Evolutionary conservation across 768 basidiomycete species (phyloP).

Genomic region (Cytidiella melzeri): DNA sequence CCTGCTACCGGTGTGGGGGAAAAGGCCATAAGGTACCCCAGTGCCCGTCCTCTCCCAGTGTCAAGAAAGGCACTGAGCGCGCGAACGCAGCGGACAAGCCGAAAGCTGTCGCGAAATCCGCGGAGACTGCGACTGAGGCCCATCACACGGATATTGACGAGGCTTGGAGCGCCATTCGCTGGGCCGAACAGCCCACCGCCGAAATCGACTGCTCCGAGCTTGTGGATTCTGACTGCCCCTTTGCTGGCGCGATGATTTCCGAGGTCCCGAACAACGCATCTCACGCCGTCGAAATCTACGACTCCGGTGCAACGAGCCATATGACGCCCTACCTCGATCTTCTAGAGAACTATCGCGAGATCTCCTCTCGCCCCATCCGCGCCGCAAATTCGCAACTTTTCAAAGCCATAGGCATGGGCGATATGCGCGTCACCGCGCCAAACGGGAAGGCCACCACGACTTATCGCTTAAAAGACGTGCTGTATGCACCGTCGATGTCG

Average conservation of each 20-base stretch:
- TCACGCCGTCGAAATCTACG: not conserved
- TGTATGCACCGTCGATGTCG: not conserved
- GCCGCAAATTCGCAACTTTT: not conserved
- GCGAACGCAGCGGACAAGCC: not conserved
- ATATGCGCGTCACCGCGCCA: not conserved
- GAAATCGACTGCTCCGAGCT: no score
- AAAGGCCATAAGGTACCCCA: not conserved
- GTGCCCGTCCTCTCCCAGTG: not conserved
- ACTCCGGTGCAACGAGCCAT: not conserved
- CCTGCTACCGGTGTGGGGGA: slow-evolving; percentile 4
- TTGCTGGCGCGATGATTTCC: no score
- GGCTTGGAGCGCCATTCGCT: no score
- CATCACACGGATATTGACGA: no score
- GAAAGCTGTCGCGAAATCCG: no score
- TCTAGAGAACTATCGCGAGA: not conserved
- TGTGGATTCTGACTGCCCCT: no score
- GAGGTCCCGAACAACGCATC: no score
- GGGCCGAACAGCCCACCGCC: no score
- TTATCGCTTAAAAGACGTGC: not conserved
- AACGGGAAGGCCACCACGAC: not conserved
- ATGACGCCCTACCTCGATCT: not conserved
- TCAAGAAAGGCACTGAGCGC: not conserved
- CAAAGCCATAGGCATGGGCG: not conserved
- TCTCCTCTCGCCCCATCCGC: no score
- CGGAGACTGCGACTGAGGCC: no score